Evolutionary conservation across 2,329 filamentous ascomycete species (phyloP), one percentile per base, ranked within the genome.

Genomic region (Chaetothyriales sp.): DNA sequence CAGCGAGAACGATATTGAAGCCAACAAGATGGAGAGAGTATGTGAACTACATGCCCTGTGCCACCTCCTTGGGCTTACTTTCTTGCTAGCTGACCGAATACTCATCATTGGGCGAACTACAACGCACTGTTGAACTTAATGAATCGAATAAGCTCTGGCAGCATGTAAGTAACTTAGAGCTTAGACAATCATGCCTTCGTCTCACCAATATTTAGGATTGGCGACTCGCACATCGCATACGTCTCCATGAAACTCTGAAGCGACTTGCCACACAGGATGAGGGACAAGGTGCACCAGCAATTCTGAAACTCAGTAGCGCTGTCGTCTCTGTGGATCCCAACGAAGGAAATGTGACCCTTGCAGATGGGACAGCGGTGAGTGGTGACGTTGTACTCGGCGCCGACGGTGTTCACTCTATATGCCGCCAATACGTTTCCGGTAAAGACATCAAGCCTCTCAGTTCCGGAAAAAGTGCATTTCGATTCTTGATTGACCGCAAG

Each of bases 321-420:
- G 71, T 77, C 0, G 63, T 69, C 1, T 52, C 54, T 46, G 50
- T 54, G 29, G 50, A 47, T 50, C 52, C 43, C 48, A 58, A 50
- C 20, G 57, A 51, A 54, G 64, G 52, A 57, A 66, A 55, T 54
- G 57, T 80, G 0, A 70, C 64, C 1, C 67, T 79, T 1, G 70
- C 70, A 3, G 66, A 71, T 44, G 77, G 76, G 0, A 63, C 68
- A 0, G 60, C 58, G 1, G 58, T 74, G 7, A 56, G 66, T 1
- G 73, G 71, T 4, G 76, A 81, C 55, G 53, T 80, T 0, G 57
- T 80, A 1, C 56, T 80, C 2, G 77, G 75, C 2, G 77, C 76
- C 0, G 77, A 80, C 55, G 77, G 77, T 0, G 74, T 78, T 3
- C 66, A 72, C 48, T 67, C 65, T 0, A 51, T 61, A 4, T 57